phyloP scores from a whole-genome alignment of 1,139 yeast genomes.

The Lodderomyces theae region DNA sequence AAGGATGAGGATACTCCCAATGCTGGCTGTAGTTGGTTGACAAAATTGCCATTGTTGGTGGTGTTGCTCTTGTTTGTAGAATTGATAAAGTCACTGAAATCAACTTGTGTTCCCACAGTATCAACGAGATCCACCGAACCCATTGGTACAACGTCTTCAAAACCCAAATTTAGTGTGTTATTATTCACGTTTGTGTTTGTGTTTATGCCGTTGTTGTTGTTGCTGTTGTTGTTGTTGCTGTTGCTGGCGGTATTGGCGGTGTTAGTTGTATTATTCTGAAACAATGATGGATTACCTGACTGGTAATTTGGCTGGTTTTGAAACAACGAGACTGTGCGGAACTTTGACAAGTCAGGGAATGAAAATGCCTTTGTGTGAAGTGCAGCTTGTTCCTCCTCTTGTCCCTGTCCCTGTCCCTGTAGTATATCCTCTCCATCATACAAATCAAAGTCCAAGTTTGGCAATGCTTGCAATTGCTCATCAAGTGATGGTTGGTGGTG shows the following conservation, averaged over 20 bases:
- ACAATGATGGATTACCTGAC: not conserved
- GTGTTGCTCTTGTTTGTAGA: not conserved
- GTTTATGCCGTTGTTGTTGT: no score
- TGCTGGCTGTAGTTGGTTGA: not conserved
- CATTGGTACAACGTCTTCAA: not conserved
- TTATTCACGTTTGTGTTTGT: no score
- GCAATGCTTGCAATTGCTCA: slow-evolving; percentile 10
- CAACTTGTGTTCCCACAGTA: not conserved
- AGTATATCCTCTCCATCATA: not conserved
- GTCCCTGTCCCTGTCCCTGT: not conserved
- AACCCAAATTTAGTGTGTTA: not conserved
- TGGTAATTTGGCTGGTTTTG: not conserved
- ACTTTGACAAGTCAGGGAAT: slow-evolving; percentile 27
- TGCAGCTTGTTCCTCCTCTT: not conserved
- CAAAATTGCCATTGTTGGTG: not conserved
- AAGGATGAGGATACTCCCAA: not conserved
- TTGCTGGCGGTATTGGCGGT: no score
- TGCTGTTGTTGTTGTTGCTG: no score
- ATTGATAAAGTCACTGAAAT: slow-evolving; percentile 1
- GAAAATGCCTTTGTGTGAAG: slow-evolving; percentile 23
- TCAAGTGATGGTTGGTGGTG: slow-evolving; percentile 5
- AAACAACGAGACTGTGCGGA: slow-evolving; percentile 9
- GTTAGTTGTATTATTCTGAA: not conserved
- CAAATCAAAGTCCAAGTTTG: slow-evolving; percentile 1
- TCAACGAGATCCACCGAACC: not conserved